Percentiles rank a stretch among this genome's conserved stretches.
phyloP scores from a whole-genome alignment of 768 basidiomycete genomes.

The Suillus weaverae region DNA sequence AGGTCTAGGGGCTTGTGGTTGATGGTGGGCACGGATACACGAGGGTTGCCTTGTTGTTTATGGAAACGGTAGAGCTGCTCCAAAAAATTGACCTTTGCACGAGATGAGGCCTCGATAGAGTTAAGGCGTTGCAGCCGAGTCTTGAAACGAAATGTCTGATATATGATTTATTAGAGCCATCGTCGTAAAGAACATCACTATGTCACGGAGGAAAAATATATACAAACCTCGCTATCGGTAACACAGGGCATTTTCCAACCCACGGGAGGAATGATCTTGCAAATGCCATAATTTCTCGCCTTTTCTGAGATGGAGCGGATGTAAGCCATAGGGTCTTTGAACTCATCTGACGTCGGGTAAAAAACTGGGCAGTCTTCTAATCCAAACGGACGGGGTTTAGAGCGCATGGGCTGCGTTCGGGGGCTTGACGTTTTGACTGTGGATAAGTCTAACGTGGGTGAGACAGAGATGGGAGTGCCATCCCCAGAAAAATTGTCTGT shows the following conservation, averaged over 20 bases:
- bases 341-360: slow-evolving; percentile 88
- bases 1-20: slow-evolving; percentile 92
- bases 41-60: slow-evolving; percentile 89
- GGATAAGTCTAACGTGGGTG: slow-evolving; percentile 63
- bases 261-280: slow-evolving; percentile 92
- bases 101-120: slow-evolving; percentile 94
- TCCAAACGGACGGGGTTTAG: slow-evolving; percentile 71
- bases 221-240: slow-evolving; percentile 86
- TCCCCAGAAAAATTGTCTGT: slow-evolving; percentile 49
- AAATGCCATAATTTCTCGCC: slow-evolving; percentile 83
- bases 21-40: slow-evolving; percentile 91
- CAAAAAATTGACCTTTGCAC: slow-evolving; percentile 95
- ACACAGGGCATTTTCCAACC: slow-evolving; percentile 97
- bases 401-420: slow-evolving; percentile 39
- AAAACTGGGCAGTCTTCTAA: slow-evolving; percentile 88
- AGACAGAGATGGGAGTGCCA: slow-evolving; percentile 60
- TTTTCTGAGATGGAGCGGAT: slow-evolving; percentile 75
- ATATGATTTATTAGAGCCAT: slow-evolving; percentile 24
- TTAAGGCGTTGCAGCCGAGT: slow-evolving; percentile 94
- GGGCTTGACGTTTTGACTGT: slow-evolving; percentile 69
- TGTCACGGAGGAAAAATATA: slow-evolving; percentile 10
- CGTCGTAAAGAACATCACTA: slow-evolving; percentile 25
- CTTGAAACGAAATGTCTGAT: slow-evolving; percentile 86
- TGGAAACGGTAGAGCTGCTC: slow-evolving; percentile 97
- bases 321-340: slow-evolving; percentile 92